Conservation (phyloP, 2,329 filamentous ascomycete species). For the Colletotrichum graminicola region DNA sequence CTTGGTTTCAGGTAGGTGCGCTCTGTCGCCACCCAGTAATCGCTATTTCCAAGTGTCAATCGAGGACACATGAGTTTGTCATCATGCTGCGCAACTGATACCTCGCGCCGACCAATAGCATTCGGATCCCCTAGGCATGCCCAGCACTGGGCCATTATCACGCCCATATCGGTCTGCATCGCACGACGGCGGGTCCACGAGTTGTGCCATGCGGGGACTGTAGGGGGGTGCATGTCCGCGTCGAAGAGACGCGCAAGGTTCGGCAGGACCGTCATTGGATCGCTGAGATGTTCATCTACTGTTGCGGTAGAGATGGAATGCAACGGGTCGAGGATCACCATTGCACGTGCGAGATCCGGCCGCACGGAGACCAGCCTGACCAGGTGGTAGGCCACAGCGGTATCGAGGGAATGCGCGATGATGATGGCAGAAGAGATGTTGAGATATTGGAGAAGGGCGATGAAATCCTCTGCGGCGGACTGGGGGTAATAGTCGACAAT, state of each 20-base stretch:
- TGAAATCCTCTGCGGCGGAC: constrained; percentile 20
- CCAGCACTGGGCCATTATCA: constrained; percentile 17
- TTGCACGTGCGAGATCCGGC: constrained; percentile 24
- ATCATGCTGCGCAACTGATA: constrained; percentile 10
- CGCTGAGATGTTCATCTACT: constrained; percentile 7
- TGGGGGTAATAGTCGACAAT: constrained; percentile 36
- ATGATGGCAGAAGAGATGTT: constrained; percentile 12
- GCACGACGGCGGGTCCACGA: constrained; percentile 18
- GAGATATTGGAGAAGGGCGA: constrained; percentile 23
- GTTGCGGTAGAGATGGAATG: constrained; percentile 9
- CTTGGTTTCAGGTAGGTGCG: constrained; percentile 7
- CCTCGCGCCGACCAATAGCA: constrained; percentile 18
- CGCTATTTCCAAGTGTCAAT: constrained; percentile 20
- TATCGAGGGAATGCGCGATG: constrained; percentile 27
- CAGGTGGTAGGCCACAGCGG: constrained; percentile 22
- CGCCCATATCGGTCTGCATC: constrained; percentile 5
- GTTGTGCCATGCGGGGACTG: constrained; percentile 28
- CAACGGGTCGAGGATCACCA: constrained; percentile 26
- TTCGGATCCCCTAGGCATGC: neutral
- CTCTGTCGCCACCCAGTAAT: constrained; percentile 16
- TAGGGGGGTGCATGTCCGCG: neutral
- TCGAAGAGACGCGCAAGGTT: constrained; percentile 12
- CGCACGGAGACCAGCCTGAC: constrained; percentile 14
- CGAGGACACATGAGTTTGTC: constrained; percentile 17
- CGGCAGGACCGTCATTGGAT: neutral